A percentile compares a stretch with the other conserved stretches of the same genome.
phyloP scores from a whole-genome alignment of 768 basidiomycete genomes.

The Tephrocybe sp. region DNA sequence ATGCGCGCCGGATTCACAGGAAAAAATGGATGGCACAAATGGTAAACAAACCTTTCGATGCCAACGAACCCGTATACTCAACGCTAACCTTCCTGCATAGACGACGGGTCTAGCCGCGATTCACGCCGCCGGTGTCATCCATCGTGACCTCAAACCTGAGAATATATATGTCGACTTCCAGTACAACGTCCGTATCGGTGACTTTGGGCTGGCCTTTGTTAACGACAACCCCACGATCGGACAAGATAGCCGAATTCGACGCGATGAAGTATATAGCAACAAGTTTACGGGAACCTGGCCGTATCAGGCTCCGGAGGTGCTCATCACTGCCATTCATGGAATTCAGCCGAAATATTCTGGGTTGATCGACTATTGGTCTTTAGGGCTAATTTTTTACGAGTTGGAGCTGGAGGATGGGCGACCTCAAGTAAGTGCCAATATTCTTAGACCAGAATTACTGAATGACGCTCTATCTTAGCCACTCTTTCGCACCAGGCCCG shows the following conservation, averaged over 20 bases:
- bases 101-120: conserved; percentile 40
- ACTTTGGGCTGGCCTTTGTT: conserved; percentile 37
- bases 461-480: conserved; percentile 19
- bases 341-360: conserved; percentile 25
- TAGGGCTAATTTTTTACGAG: conserved; percentile 40
- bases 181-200: conserved; percentile 38
- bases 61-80: not conserved
- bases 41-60: conserved; percentile 20
- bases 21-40: conserved; percentile 40
- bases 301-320: conserved; percentile 42
- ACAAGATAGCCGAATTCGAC: conserved; percentile 12
- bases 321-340: conserved; percentile 20
- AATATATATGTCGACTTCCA: conserved; percentile 57
- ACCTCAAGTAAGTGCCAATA: not conserved
- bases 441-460: not conserved
- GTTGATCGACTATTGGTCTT: conserved; percentile 39
- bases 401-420: conserved; percentile 22
- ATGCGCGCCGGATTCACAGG: conserved; percentile 24
- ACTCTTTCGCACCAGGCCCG: conserved; percentile 27
- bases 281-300: conserved; percentile 29
- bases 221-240: conserved; percentile 14
- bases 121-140: conserved; percentile 61
- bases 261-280: conserved; percentile 12
- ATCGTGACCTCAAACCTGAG: conserved; percentile 68
- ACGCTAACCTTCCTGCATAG: conserved; percentile 17